Percentiles rank a stretch among this genome's conserved stretches.
Evolutionary conservation across 2,329 filamentous ascomycete genomes (phyloP).

Genomic region (Aureobasidium sp.): DNA sequence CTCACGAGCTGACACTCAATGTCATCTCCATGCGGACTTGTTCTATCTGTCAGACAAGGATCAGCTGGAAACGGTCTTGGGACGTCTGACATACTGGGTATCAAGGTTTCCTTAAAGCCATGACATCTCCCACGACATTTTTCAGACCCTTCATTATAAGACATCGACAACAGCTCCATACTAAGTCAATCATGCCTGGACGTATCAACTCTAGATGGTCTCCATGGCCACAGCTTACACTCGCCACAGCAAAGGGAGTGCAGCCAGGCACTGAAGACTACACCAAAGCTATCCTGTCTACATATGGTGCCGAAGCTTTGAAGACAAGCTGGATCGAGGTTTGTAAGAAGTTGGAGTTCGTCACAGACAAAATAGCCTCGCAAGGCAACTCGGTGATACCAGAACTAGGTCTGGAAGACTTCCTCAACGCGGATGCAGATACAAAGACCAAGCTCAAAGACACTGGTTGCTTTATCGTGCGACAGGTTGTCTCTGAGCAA

Average conservation of each 20-base stretch:
- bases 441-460: neutral
- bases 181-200: neutral
- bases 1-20: neutral
- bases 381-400: neutral
- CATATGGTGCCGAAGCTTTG: neutral
- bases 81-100: neutral
- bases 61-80: neutral
- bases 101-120: neutral
- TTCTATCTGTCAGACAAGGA: neutral
- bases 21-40: neutral
- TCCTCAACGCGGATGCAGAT: neutral
- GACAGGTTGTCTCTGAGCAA: neutral
- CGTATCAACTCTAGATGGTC: neutral
- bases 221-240: neutral
- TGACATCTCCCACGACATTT: neutral
- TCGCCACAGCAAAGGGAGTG: neutral
- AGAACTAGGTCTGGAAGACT: neutral
- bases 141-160: neutral
- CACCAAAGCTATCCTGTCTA: neutral
- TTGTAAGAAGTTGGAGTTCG: neutral
- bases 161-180: neutral
- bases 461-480: neutral
- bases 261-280: neutral
- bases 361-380: constrained; percentile 21
- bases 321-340: neutral